Percentiles rank a stretch among this genome's conserved stretches.
Evolutionary conservation across 208 protist species (phyloP).

Genomic region (Novymonas esmeraldas): DNA sequence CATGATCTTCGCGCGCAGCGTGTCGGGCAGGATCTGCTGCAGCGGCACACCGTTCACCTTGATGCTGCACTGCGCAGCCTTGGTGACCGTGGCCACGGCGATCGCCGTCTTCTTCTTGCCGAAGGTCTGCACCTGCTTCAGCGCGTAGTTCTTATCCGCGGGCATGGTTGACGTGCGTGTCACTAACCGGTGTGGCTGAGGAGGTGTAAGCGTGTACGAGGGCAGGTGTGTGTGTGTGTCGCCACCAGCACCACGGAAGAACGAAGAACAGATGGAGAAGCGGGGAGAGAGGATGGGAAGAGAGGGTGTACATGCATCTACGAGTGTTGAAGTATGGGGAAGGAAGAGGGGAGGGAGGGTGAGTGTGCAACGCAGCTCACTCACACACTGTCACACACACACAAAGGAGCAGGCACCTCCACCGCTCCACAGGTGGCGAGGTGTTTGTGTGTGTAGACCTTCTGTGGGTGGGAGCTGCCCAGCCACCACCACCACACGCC

Average conservation of each 20-base stretch:
- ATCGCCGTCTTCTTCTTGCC: conserved; percentile 99
- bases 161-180: conserved; percentile 46
- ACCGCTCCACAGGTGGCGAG: too few relatives aligned
- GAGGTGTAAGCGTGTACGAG: conserved; percentile 7
- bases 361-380: too few relatives aligned
- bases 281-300: not conserved
- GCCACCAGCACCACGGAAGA: not conserved
- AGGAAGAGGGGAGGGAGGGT: conserved; percentile 6
- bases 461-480: too few relatives aligned
- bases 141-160: conserved; percentile 74
- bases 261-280: not conserved
- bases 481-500: too few relatives aligned
- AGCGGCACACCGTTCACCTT: conserved; percentile 98
- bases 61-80: conserved; percentile 97
- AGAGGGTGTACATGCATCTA: not conserved
- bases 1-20: conserved; percentile 98
- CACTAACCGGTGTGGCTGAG: conserved; percentile 9
- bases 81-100: conserved; percentile 97
- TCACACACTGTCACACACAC: too few relatives aligned
- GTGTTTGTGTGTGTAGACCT: too few relatives aligned
- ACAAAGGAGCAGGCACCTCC: too few relatives aligned
- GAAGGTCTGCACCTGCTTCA: conserved; percentile 94
- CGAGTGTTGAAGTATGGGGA: conserved; percentile 1
- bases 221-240: not conserved
- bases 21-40: conserved; percentile 97